These are phyloP conservation scores for Diaporthe helianthi DNA, from an alignment of 2,329 filamentous ascomycete species.

Conservation along the genomic window DNA sequence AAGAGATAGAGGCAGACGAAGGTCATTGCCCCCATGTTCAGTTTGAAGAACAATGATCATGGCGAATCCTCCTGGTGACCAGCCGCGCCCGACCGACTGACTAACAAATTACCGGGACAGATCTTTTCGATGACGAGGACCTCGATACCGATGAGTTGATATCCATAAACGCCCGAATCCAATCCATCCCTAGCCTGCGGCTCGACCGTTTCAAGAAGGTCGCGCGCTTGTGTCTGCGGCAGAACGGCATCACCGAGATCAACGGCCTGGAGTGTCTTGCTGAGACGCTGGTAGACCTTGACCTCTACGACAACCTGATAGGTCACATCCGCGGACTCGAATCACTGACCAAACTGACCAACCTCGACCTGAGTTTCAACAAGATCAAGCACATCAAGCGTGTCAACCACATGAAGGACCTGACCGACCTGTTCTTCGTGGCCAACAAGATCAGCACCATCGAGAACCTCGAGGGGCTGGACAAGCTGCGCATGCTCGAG, in stretches of 20 bases:
- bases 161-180: slow-evolving; percentile 85
- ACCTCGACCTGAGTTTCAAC: slow-evolving; percentile 94
- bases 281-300: slow-evolving; percentile 78
- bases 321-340: slow-evolving; percentile 86
- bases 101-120: slow-evolving; percentile 44
- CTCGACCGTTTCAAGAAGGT: slow-evolving; percentile 84
- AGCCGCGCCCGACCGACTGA: too few species aligned
- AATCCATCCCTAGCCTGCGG: slow-evolving; percentile 77
- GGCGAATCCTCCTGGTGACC: neutral
- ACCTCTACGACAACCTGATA: slow-evolving; percentile 96
- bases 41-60: too few species aligned
- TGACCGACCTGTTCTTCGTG: slow-evolving; percentile 89
- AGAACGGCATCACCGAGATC: slow-evolving; percentile 86
- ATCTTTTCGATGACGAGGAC: slow-evolving; percentile 67
- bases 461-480: slow-evolving; percentile 80
- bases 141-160: slow-evolving; percentile 79
- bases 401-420: slow-evolving; percentile 75
- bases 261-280: slow-evolving; percentile 74
- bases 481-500: slow-evolving; percentile 82
- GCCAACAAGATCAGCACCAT: slow-evolving; percentile 93
- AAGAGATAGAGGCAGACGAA: slow-evolving; percentile 83
- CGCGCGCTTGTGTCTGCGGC: slow-evolving; percentile 83
- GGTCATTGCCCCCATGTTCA: slow-evolving; percentile 53
- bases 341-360: slow-evolving; percentile 75
- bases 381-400: slow-evolving; percentile 99